A percentile compares a stretch with the other conserved stretches of the same genome.
These are phyloP conservation scores for Ceriops decandra DNA, from an alignment of 345 rosid species.

Conservation along the genomic window DNA sequence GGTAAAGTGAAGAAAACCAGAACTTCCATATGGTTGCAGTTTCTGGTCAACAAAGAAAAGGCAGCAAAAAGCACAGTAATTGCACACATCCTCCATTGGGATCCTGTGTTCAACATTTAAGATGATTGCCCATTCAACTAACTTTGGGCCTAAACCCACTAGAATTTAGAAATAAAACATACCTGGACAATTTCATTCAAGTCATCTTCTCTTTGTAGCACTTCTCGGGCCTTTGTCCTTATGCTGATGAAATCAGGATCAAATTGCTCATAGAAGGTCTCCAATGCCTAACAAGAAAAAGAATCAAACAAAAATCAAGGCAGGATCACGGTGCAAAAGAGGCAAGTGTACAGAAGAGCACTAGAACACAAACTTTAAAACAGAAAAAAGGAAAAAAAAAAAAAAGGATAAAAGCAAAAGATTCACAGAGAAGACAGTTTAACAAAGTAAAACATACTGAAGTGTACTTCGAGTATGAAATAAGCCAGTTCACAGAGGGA, in stretches of 20 bases:
- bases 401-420: neutral
- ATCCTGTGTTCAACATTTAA: neutral
- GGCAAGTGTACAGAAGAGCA: neutral
- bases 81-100: conserved; percentile 1
- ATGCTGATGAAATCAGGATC: conserved; percentile 98
- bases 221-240: conserved; percentile 98
- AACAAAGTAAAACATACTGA: conserved; percentile 46
- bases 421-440: neutral
- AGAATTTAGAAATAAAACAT: conserved; percentile 12
- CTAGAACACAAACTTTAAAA: neutral
- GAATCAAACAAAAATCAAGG: conserved; percentile 5
- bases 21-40: neutral
- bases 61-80: neutral
- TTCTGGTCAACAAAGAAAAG: neutral
- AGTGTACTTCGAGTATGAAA: conserved; percentile 96
- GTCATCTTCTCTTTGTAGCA: conserved; percentile 99
- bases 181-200: conserved; percentile 99
- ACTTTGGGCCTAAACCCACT: neutral
- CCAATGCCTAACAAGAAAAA: conserved; percentile 68
- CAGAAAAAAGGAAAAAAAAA: neutral
- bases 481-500: conserved; percentile 99
- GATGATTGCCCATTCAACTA: neutral
- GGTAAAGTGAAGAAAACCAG: neutral
- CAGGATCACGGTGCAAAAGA: neutral
- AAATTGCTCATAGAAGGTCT: conserved; percentile 91